These are phyloP conservation scores for Aspergillus sclerotialis DNA, from an alignment of 2,329 filamentous ascomycete species.

Conservation along the genomic window DNA sequence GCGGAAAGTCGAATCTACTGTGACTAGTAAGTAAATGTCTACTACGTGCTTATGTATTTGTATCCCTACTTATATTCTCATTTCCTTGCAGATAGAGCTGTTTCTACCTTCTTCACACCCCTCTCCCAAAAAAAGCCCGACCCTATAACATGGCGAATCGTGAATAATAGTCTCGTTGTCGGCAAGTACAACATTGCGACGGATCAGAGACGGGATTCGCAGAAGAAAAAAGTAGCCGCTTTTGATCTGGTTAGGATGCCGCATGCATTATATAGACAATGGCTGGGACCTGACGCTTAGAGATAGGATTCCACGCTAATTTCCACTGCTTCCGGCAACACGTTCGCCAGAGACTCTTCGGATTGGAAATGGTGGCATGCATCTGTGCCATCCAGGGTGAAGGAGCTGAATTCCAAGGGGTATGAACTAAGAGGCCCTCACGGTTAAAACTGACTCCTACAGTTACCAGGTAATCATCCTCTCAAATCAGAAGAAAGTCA, in stretches of 20 bases:
- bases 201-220: slow-evolving; percentile 7
- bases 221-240: slow-evolving; percentile 31
- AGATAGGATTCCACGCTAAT: slow-evolving; percentile 80
- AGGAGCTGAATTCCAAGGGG: slow-evolving; percentile 64
- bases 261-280: no score
- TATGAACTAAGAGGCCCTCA: slow-evolving; percentile 37
- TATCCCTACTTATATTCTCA: background rate
- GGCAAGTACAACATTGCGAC: slow-evolving; percentile 56
- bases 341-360: slow-evolving; percentile 59
- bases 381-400: slow-evolving; percentile 60
- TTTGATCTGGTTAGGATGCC: slow-evolving; percentile 44
- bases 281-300: background rate
- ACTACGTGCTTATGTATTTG: background rate
- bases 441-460: slow-evolving; percentile 1
- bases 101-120: slow-evolving; percentile 84
- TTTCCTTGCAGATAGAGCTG: slow-evolving; percentile 40
- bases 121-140: slow-evolving; percentile 76
- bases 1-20: slow-evolving; percentile 47
- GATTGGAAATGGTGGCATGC: slow-evolving; percentile 96
- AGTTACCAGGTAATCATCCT: slow-evolving; percentile 72
- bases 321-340: slow-evolving; percentile 69
- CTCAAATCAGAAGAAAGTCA: slow-evolving; percentile 83
- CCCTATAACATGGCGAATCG: slow-evolving; percentile 60
- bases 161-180: slow-evolving; percentile 65
- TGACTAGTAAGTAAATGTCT: slow-evolving; percentile 41